These are phyloP conservation scores for Fusarium sp. DNA, from an alignment of 2,329 filamentous ascomycete genomes.

Conservation along the genomic window DNA sequence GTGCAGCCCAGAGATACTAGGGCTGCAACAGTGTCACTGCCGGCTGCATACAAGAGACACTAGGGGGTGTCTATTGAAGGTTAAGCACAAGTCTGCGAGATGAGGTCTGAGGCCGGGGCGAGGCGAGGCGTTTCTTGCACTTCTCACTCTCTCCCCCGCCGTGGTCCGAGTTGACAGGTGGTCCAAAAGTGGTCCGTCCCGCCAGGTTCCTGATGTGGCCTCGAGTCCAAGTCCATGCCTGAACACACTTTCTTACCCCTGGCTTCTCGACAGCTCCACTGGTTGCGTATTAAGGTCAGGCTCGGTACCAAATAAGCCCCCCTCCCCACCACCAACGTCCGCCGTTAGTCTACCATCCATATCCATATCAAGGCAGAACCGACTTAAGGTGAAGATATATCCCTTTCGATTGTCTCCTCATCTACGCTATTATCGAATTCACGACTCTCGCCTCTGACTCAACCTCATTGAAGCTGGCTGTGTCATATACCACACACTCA, in stretches of 20 bases:
- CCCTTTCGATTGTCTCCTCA: slow-evolving; percentile 27
- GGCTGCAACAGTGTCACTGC: slow-evolving; percentile 29
- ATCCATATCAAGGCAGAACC: slow-evolving; percentile 40
- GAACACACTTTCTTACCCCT: slow-evolving; percentile 31
- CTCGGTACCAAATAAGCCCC: slow-evolving; percentile 42
- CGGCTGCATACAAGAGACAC: slow-evolving; percentile 24
- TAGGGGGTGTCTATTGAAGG: slow-evolving; percentile 36
- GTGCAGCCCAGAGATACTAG: slow-evolving; percentile 18
- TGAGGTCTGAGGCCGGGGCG: slow-evolving; percentile 33
- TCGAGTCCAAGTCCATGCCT: slow-evolving; percentile 26
- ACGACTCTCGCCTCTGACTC: not conserved
- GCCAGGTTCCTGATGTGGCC: slow-evolving; percentile 38
- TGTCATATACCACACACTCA: slow-evolving; percentile 14
- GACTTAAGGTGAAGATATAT: slow-evolving; percentile 35
- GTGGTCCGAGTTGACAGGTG: slow-evolving; percentile 44
- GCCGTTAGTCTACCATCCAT: slow-evolving; percentile 35
- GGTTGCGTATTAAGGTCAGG: slow-evolving; percentile 43
- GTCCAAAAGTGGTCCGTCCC: slow-evolving; percentile 37
- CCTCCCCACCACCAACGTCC: slow-evolving; percentile 38
- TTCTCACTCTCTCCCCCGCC: slow-evolving; percentile 31
- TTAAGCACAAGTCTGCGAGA: slow-evolving; percentile 15
- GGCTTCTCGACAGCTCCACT: slow-evolving; percentile 37
- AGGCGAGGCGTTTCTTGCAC: slow-evolving; percentile 39
- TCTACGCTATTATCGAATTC: not conserved
- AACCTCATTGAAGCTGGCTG: slow-evolving; percentile 14